Conservation (phyloP, 1,284 basidiomycete species). For the Blastosporella zonata region DNA sequence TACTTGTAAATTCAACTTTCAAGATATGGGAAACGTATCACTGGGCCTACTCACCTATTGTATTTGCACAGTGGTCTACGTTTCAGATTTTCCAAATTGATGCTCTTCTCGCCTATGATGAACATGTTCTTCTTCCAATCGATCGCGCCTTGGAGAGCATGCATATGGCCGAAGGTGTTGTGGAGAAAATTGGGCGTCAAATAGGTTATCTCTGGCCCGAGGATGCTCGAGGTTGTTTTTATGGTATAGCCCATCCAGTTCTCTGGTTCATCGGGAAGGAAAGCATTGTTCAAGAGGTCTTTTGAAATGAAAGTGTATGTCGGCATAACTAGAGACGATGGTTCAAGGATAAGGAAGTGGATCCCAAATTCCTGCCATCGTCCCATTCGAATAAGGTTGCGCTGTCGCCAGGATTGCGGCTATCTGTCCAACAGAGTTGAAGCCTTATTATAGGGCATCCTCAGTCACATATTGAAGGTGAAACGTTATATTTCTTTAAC, state of each 20-base stretch:
- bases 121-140: conserved; percentile 4
- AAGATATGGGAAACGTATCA: neutral
- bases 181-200: conserved; percentile 1
- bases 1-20: neutral
- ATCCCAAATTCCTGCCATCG: neutral
- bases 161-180: neutral
- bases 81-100: conserved; percentile 4
- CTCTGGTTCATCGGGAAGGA: conserved; percentile 5
- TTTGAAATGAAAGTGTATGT: conserved; percentile 5
- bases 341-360: neutral
- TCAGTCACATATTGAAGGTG: too few relatives aligned
- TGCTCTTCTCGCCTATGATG: neutral
- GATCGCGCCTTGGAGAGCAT: conserved; percentile 5
- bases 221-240: conserved; percentile 1
- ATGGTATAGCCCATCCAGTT: neutral
- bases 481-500: too few relatives aligned
- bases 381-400: neutral
- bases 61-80: neutral
- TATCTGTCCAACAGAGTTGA: too few relatives aligned
- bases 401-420: too few relatives aligned
- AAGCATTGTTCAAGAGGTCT: conserved; percentile 6
- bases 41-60: neutral
- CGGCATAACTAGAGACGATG: neutral
- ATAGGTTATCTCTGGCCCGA: conserved; percentile 1
- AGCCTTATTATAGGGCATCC: too few relatives aligned